Evolutionary conservation across 225 moss, liverwort and hornwort genomes (phyloP).

Genomic region (Bryum argenteum): DNA sequence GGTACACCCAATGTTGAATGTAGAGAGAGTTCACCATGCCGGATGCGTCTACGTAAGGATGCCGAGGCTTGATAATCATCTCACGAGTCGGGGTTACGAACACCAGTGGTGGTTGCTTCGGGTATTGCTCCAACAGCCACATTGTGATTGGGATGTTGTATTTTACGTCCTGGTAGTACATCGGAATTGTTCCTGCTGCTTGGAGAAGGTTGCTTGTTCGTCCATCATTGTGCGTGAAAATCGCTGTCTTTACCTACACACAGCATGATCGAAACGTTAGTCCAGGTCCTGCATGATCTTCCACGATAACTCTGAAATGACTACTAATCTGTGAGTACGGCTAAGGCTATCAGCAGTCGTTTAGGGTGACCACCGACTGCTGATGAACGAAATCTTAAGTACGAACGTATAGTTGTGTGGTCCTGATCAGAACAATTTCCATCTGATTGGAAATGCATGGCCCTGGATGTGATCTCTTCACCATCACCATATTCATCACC

Average conservation of each 20-base stretch:
- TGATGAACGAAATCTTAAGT: too few species aligned
- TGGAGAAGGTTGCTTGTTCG: constrained; percentile 82
- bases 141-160: constrained; percentile 96
- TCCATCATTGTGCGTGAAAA: constrained; percentile 90
- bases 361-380: too few species aligned
- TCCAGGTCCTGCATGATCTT: not conserved
- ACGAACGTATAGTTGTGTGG: too few species aligned
- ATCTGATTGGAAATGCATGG: too few species aligned
- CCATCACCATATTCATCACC: too few species aligned
- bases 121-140: constrained; percentile 94
- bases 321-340: not conserved
- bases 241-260: constrained; percentile 82
- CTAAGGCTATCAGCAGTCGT: too few species aligned
- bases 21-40: constrained; percentile 76
- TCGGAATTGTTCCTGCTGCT: constrained; percentile 96
- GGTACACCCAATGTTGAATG: constrained; percentile 88
- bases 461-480: too few species aligned
- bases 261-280: constrained; percentile 25
- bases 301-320: too few species aligned
- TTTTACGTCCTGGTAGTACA: constrained; percentile 98
- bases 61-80: constrained; percentile 98
- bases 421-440: too few species aligned
- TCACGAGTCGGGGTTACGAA: constrained; percentile 93
- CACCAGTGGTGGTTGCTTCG: constrained; percentile 78
- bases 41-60: constrained; percentile 86